Conservation (phyloP, 2,329 filamentous ascomycete genomes). For the Colletotrichum filicis region DNA sequence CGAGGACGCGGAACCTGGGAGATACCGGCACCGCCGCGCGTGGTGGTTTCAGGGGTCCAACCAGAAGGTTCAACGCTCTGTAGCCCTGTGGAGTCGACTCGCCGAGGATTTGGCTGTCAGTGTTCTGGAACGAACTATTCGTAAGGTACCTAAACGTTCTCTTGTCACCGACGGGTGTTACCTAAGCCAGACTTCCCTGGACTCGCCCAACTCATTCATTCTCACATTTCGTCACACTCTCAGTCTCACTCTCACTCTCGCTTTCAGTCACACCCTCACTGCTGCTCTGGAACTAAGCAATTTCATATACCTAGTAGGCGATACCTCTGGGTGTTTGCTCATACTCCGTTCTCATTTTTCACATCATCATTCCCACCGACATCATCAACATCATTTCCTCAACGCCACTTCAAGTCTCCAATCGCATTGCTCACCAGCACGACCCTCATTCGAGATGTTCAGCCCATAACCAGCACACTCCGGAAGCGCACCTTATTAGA, state of each 20-base stretch:
- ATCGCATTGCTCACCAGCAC: neutral
- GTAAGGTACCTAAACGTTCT: too few species aligned
- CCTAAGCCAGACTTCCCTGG: neutral
- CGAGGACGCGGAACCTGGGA: neutral
- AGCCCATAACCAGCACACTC: conserved; percentile 55
- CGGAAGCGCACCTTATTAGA: conserved; percentile 56
- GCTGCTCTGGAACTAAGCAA: too few species aligned
- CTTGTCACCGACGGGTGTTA: neutral
- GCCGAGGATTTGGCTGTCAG: too few species aligned
- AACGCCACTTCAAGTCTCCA: neutral
- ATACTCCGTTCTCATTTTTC: neutral
- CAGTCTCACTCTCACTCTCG: neutral
- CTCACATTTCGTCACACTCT: neutral
- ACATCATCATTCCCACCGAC: too few species aligned
- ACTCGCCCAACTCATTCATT: neutral
- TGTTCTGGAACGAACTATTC: too few species aligned
- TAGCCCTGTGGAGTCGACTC: neutral
- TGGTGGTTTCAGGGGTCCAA: neutral
- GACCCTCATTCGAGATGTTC: neutral
- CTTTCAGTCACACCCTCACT: neutral
- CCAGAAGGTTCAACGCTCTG: neutral
- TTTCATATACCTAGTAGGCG: too few species aligned
- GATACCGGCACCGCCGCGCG: neutral
- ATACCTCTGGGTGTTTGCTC: too few species aligned
- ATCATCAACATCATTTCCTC: too few species aligned